These are phyloP conservation scores for Alternaria alternata DNA, from an alignment of 2,329 filamentous ascomycete species.

Conservation along the genomic window DNA sequence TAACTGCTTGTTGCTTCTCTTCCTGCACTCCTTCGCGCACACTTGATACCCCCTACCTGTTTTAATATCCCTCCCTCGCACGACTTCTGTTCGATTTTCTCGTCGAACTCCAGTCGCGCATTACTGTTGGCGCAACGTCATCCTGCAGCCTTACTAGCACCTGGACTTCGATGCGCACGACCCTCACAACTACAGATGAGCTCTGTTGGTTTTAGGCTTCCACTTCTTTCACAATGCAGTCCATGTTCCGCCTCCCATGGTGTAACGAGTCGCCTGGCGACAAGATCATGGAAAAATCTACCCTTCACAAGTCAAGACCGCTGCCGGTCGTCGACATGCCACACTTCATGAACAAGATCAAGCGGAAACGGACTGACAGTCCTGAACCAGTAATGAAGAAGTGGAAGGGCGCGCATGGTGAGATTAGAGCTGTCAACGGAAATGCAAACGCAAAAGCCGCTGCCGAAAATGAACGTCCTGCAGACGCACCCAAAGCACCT, in stretches of 20 bases:
- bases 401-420: slow-evolving; percentile 48
- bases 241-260: slow-evolving; percentile 61
- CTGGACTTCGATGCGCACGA: slow-evolving; percentile 43
- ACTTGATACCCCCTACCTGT: slow-evolving; percentile 40
- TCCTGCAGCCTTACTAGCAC: slow-evolving; percentile 35
- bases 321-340: slow-evolving; percentile 58
- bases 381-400: slow-evolving; percentile 54
- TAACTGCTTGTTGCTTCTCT: slow-evolving; percentile 41
- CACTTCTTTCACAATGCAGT: slow-evolving; percentile 56
- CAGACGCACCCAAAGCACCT: slow-evolving; percentile 27
- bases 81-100: slow-evolving; percentile 16
- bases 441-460: slow-evolving; percentile 23
- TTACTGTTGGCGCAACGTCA: slow-evolving; percentile 42
- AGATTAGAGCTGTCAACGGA: slow-evolving; percentile 34
- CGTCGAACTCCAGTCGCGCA: slow-evolving; percentile 6
- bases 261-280: slow-evolving; percentile 53
- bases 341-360: slow-evolving; percentile 59
- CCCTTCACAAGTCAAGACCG: slow-evolving; percentile 53
- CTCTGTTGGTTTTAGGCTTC: slow-evolving; percentile 48
- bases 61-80: slow-evolving; percentile 39
- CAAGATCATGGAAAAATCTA: slow-evolving; percentile 55
- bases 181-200: slow-evolving; percentile 50
- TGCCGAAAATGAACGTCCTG: slow-evolving; percentile 24
- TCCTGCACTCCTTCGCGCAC: slow-evolving; percentile 47
- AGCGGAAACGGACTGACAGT: slow-evolving; percentile 66